Conservation (phyloP, 2,329 filamentous ascomycete species). For the Trichoderma citrinoviride region DNA sequence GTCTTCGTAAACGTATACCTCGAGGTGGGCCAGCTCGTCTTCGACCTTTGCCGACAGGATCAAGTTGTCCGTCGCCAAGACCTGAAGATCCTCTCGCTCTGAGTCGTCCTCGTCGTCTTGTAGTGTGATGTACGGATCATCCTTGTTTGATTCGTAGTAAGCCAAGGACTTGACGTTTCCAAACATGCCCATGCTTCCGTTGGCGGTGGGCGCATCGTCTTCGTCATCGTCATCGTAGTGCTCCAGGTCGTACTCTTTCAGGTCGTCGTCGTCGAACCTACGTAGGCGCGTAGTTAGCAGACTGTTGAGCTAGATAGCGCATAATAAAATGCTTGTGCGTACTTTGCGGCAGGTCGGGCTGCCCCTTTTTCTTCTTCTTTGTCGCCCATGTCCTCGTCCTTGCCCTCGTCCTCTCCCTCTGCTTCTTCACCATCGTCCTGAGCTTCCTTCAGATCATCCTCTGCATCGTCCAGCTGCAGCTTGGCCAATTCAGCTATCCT, state of each 20-base stretch:
- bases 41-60: conserved; percentile 91
- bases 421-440: conserved; percentile 40
- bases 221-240: conserved; percentile 93
- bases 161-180: conserved; percentile 90
- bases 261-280: conserved; percentile 72
- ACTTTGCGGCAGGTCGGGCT: conserved; percentile 42
- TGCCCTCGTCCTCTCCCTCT: conserved; percentile 4
- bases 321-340: not conserved
- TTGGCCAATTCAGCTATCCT: conserved; percentile 73
- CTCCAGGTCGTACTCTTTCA: conserved; percentile 95
- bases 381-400: conserved; percentile 30
- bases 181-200: conserved; percentile 84
- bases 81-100: conserved; percentile 89
- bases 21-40: conserved; percentile 93
- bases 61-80: conserved; percentile 88
- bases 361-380: conserved; percentile 13
- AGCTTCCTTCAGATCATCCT: conserved; percentile 77
- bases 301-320: not conserved
- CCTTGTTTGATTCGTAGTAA: conserved; percentile 90
- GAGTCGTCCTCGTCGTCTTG: conserved; percentile 70
- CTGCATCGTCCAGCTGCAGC: conserved; percentile 85
- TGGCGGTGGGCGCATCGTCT: conserved; percentile 43
- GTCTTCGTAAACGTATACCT: conserved; percentile 97
- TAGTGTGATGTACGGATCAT: conserved; percentile 95
- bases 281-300: conserved; percentile 23